These are phyloP conservation scores for Neckera pumila DNA, from an alignment of 225 moss, liverwort and hornwort genomes.

Conservation along the genomic window DNA sequence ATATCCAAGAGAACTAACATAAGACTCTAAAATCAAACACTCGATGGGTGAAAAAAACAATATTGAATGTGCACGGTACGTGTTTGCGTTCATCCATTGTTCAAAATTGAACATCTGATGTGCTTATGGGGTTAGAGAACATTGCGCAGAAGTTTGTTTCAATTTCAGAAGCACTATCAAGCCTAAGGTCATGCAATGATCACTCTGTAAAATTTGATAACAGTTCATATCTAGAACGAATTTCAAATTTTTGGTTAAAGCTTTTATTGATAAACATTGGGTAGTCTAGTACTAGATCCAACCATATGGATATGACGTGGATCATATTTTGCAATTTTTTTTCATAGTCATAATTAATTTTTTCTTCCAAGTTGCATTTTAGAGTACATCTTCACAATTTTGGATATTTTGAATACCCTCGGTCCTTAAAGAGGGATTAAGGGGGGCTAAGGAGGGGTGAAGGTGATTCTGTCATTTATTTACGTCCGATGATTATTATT, in stretches of 20 bases:
- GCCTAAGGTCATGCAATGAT: background rate
- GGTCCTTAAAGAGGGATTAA: too few species aligned
- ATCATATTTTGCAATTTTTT: background rate
- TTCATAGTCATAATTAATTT: background rate
- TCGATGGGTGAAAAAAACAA: background rate
- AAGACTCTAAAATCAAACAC: too few species aligned
- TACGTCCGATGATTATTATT: background rate
- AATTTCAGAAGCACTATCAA: background rate
- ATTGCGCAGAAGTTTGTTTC: background rate
- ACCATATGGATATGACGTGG: background rate
- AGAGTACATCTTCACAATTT: background rate
- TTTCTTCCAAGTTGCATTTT: background rate
- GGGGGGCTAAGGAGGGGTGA: background rate
- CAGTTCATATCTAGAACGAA: background rate
- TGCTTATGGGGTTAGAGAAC: background rate
- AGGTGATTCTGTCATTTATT: background rate
- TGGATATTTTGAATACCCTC: background rate
- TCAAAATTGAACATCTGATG: background rate
- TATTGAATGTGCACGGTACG: background rate
- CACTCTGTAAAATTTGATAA: background rate
- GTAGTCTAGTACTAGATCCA: background rate
- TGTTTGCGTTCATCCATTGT: background rate
- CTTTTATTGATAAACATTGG: background rate
- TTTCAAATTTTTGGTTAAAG: background rate
- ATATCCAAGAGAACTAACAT: background rate